Evolutionary conservation across 75 land plant genomes (phyloP).

Genomic region (Adiantum capillusveneris): DNA sequence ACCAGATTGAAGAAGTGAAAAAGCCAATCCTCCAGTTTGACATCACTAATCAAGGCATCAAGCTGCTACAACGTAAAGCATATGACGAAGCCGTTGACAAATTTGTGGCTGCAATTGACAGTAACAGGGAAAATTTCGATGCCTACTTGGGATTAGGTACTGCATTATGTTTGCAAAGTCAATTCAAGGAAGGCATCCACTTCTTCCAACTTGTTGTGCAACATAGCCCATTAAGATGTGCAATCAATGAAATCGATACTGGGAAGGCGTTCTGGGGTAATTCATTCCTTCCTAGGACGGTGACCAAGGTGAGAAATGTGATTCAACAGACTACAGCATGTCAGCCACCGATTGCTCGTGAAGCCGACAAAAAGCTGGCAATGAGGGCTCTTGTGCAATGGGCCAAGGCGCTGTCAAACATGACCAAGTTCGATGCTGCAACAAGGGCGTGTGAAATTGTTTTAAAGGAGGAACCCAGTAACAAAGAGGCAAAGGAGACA

Average conservation of each 20-base stretch:
- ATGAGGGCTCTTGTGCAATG: constrained; percentile 9
- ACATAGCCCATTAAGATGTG: constrained; percentile 5
- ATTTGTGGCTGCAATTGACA: constrained; percentile 3
- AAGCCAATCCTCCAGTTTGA: constrained; percentile 8
- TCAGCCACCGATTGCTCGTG: background rate
- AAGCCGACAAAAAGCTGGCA: constrained; percentile 6
- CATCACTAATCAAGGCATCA: background rate
- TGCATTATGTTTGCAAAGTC: background rate
- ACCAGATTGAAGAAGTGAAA: constrained; percentile 27
- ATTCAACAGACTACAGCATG: no score
- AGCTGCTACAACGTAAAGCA: background rate
- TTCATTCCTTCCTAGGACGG: background rate
- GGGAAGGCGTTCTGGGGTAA: background rate
- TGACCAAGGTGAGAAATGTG: background rate
- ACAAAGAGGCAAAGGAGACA: constrained; percentile 11
- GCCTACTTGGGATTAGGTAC: constrained; percentile 7
- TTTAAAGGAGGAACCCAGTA: constrained; percentile 5
- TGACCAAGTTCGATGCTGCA: background rate
- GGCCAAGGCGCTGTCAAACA: background rate
- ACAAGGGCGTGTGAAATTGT: constrained; percentile 6
- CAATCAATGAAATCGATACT: background rate
- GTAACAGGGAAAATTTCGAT: constrained; percentile 5
- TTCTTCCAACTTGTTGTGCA: constrained; percentile 8
- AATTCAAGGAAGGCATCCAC: background rate
- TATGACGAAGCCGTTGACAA: constrained; percentile 6